Base-by-base conservation (phyloP, 1,139 yeast genomes). In the Lizanozyma gosingica region DNA sequence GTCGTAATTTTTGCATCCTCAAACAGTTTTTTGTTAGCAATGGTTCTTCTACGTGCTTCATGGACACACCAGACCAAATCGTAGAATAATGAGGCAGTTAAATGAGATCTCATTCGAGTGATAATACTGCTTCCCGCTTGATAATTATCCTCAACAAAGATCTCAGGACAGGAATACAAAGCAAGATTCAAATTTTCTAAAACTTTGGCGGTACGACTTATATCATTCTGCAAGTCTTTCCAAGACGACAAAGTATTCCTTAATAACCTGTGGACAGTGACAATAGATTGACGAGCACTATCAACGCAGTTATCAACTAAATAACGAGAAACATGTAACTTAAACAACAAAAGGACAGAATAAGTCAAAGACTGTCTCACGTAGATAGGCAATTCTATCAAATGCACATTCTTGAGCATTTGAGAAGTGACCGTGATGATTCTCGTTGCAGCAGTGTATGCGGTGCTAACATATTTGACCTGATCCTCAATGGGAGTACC, bases 1-100 rank as follows among this genome's bases (percentile, higher is more conserved):
- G 39, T 16, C 14, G 36, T 35, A 39, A 42, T 37, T 32, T 41
- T 39, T 9, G 46, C 41, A 18, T 43, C 46, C 17, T 51, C 56
- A 16, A 22, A 22, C 29, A 22, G 29, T 11, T 22, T 22, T 22
- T 22, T 75, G 41, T 67, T 77, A 18, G 72, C 66, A 40, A 77
- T 58, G 15, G 81, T 78, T 44, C 95, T 67, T 55, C 97, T 71
- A 57, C 95, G 71, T 0, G 96, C 96, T 56, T 90, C 97, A 59
- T 90, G 97, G 39, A 90, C 85, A 56, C 95, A 85, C 92, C 95
- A 88, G 15, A 90, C 92, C 43, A 90, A 71, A 60, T 90, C 97
- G 57, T 90, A 90, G 54, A 90, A 90, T 42, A 90, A 63, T 0
- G 96, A 87, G 0, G 94, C 95, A 0, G 96, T 85, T 51, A 90